Evolutionary conservation across 768 basidiomycete genomes (phyloP).

Genomic region (Mycena amicta): DNA sequence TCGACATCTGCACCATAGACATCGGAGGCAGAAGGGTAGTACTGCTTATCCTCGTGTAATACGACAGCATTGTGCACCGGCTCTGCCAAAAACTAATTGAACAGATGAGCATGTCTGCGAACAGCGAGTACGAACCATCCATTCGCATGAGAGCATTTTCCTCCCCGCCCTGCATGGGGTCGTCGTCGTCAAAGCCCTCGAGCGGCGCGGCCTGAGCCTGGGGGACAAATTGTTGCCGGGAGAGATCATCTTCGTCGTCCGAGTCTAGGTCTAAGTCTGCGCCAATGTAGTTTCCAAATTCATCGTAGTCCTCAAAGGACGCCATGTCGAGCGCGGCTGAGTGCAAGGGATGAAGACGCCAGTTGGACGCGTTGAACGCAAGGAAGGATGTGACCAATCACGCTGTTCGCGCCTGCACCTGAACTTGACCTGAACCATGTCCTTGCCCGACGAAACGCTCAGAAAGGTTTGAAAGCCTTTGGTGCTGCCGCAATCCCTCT

Average conservation of each 20-base stretch:
- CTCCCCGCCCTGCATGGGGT: constrained; percentile 54
- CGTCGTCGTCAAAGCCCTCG: constrained; percentile 79
- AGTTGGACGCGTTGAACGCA: constrained; percentile 88
- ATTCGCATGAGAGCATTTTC: constrained; percentile 80
- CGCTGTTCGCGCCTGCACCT: constrained; percentile 37
- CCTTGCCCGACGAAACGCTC: constrained; percentile 80
- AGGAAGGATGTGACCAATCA: constrained; percentile 40
- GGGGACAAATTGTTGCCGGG: constrained; percentile 50
- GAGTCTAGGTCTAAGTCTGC: constrained; percentile 91
- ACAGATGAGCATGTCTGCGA: constrained; percentile 18
- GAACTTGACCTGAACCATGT: constrained; percentile 45
- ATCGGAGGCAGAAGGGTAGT: constrained; percentile 91
- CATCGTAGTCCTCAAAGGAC: constrained; percentile 83
- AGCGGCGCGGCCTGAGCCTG: constrained; percentile 55
- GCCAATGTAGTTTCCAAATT: constrained; percentile 98
- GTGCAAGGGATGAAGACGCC: background rate
- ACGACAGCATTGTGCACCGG: constrained; percentile 82
- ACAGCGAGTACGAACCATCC: constrained; percentile 57
- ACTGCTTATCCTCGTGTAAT: constrained; percentile 97
- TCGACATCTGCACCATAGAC: constrained; percentile 95
- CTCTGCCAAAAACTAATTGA: constrained; percentile 45
- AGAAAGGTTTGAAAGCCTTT: constrained; percentile 58
- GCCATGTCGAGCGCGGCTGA: constrained; percentile 48
- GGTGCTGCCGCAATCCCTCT: constrained; percentile 16
- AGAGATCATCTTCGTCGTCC: constrained; percentile 71